Base-by-base conservation (phyloP, 1,284 basidiomycete species). In the Chondrostereum purpureum region DNA sequence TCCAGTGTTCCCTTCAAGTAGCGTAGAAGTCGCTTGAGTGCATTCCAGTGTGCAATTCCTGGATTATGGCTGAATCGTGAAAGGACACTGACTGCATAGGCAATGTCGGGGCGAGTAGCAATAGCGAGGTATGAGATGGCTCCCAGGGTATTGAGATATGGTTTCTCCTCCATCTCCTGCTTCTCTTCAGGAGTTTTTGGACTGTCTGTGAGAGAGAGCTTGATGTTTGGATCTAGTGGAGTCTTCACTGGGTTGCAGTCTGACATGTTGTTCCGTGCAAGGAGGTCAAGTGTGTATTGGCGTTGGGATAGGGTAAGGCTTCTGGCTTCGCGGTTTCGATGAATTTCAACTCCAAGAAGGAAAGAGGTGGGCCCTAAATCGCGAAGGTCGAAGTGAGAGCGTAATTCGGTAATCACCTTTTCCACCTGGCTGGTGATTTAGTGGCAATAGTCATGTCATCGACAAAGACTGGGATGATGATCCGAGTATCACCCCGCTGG, bases 1-100 rank as follows among this genome's bases (percentile, higher is more conserved):
- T 57, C 42, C 3, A 48, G 27, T 0, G 62, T 66, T 0, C 55
- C 57, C 11, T 52, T 47, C 3, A 69, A 48, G 44, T 67, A 68
- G 0, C 53, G 51, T 4, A 65, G 44, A n/a, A 62, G 48, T 21
- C 48, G 57, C 34, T 62, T 56, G 2, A 59, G 56, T 4, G 59
- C 58, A 0, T 54, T 54, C 31, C 39, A 41, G 46, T 57, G 59
- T 10, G 18, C 27, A 34, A n/a, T 46, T 23, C 41, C 49, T 12
- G 51, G 63, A 22, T 57, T 58, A 27, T 42, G 36, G 20, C 46
- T 54, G 46, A 51, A 59, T 17, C 56, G 59, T 1, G 54, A 53
- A 2, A 69, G 53, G 2, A 54, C 45, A 43, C 57, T 53, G 3
- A 57, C 57, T 6, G 56, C 49, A 42, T 53, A 63, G 0, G 57